Percentiles rank a stretch among this genome's conserved stretches.
Evolutionary conservation across 768 basidiomycete species (phyloP).

Genomic region (Auricularia auricula-judae): DNA sequence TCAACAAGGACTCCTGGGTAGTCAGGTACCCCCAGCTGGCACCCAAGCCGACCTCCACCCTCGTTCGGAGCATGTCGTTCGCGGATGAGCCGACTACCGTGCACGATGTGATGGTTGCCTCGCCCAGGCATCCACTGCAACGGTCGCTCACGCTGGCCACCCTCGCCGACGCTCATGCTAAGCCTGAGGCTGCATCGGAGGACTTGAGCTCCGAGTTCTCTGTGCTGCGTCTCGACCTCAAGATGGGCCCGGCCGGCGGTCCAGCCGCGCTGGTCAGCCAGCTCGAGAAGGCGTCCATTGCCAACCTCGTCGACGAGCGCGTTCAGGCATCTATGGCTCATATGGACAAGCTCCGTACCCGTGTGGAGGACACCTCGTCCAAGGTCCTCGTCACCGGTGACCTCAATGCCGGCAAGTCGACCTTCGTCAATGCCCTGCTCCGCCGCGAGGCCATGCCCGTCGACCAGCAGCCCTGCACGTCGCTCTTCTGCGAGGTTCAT

Average conservation of each 20-base stretch:
- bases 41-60: conserved; percentile 30
- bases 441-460: conserved; percentile 88
- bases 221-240: conserved; percentile 85
- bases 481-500: conserved; percentile 93
- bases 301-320: conserved; percentile 81
- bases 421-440: conserved; percentile 92
- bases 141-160: conserved; percentile 41
- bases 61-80: conserved; percentile 69
- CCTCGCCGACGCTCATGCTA: conserved; percentile 39
- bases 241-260: conserved; percentile 65
- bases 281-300: conserved; percentile 86
- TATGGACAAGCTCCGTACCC: conserved; percentile 72
- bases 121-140: conserved; percentile 35
- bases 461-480: conserved; percentile 97
- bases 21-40: conserved; percentile 76
- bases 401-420: conserved; percentile 96
- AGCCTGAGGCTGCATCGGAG: conserved; percentile 26
- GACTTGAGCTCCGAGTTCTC: conserved; percentile 52
- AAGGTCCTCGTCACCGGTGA: conserved; percentile 98
- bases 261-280: conserved; percentile 74
- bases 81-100: conserved; percentile 67
- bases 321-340: conserved; percentile 64
- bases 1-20: conserved; percentile 82
- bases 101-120: conserved; percentile 53
- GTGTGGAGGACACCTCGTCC: conserved; percentile 85